Evolutionary conservation across 2,329 filamentous ascomycete genomes (phyloP), one percentile per base, ranked within the genome.

Genomic region (Aureobasidium sp.): DNA sequence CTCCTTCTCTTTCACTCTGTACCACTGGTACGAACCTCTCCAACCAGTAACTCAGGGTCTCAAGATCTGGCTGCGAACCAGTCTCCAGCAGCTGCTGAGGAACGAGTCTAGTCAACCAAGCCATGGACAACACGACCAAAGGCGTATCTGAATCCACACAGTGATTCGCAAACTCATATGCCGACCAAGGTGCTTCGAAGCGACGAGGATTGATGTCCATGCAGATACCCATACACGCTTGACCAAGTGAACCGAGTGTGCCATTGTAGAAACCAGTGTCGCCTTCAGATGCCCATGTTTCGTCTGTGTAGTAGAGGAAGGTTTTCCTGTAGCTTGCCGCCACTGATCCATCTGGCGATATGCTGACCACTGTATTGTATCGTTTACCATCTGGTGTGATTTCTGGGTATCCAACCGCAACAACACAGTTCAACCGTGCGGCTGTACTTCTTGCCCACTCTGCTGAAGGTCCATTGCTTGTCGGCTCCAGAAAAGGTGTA

Each of bases 11-110:
- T 53, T 64, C 67, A 8, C 65, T 68, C 39, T 76, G 74, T 1
- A 79, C 70, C 44, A 81, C 67, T 0, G 89, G 89, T 61, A 88
- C 85, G 4, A 93, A 78, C 0, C 90, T 81, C 20, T 84, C 81
- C 0, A 90, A 77, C 90, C 89, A 93, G 68, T 93, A 93, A 0
- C 83, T 82, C 9, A 93, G 70, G 0, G 88, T 91, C 27, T 89
- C 84, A 74, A 89, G 81, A 66, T 92, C 89, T 0, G 88, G 87
- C 55, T 83, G 66, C 66, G 76, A 31, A 67, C 78, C 63, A 69
- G 84, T 70, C 77, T 85, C 8, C 63, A 62, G 20, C 68, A 77
- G 1, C 73, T 78, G 68, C 78, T 81, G 64, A 78, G 84, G 61
- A 72, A 77, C 1, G 27, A 84, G 71, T 31, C 76, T 70, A 17